Evolutionary conservation across 805 yeast species (phyloP).

Genomic region (Suhomyces tanzawaensis): DNA sequence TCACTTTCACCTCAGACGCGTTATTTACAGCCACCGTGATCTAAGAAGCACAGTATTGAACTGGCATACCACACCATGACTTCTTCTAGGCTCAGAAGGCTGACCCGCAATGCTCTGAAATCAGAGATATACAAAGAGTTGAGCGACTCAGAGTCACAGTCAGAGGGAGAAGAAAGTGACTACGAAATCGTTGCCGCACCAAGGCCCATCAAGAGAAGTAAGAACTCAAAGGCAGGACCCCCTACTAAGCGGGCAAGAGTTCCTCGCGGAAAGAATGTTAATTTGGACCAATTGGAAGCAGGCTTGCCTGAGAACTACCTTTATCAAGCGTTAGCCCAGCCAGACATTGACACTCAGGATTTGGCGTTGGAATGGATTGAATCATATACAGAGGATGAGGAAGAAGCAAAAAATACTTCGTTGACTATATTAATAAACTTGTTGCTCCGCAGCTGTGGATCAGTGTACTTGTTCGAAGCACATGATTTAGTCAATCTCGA

Average conservation of each 20-base stretch:
- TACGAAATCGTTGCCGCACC: conserved; percentile 9
- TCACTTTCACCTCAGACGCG: too few species aligned
- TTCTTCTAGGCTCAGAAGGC: conserved; percentile 3
- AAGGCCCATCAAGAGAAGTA: background rate
- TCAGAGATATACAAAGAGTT: conserved; percentile 2
- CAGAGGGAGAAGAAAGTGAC: conserved; percentile 11
- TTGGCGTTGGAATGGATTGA: conserved; percentile 42
- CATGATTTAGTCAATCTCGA: conserved; percentile 75
- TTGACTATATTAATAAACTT: conserved; percentile 66
- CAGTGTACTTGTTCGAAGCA: conserved; percentile 59
- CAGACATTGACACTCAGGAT: conserved; percentile 30
- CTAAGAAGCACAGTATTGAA: too few species aligned
- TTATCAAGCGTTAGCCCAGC: conserved; percentile 29
- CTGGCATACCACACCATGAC: too few species aligned
- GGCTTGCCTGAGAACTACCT: conserved; percentile 31
- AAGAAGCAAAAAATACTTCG: conserved; percentile 35
- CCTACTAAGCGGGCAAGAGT: background rate
- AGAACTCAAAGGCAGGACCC: background rate
- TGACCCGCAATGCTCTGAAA: conserved; percentile 3
- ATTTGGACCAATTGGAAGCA: conserved; percentile 14
- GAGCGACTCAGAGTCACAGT: conserved; percentile 10
- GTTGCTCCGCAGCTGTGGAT: conserved; percentile 68
- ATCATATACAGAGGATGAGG: conserved; percentile 22
- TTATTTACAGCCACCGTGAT: conserved; percentile 1
- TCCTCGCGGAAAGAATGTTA: conserved; percentile 4